Conservation (phyloP, 2,329 filamentous ascomycete species). For the Alternaria hordeiaustralica region DNA sequence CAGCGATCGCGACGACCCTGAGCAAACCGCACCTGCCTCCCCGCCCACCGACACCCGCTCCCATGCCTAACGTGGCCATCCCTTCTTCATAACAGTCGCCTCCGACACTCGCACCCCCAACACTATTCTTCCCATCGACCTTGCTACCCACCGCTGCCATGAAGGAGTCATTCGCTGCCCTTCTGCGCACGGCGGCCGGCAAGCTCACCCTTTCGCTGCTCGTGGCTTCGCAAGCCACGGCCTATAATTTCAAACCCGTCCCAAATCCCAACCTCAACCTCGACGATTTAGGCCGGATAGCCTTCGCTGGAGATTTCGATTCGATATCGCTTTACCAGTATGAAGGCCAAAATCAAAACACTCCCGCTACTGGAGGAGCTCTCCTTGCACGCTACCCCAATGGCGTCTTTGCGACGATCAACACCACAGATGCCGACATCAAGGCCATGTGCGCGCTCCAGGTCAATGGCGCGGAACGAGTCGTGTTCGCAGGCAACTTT, state of each 20-base stretch:
- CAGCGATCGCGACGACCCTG: constrained; percentile 12
- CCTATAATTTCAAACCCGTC: constrained; percentile 63
- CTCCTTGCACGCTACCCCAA: constrained; percentile 85
- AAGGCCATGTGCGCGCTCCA: constrained; percentile 85
- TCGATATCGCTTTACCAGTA: constrained; percentile 91
- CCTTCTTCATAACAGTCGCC: constrained; percentile 15
- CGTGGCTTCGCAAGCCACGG: constrained; percentile 36
- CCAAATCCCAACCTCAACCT: constrained; percentile 79
- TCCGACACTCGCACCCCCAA: constrained; percentile 12
- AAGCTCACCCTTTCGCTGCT: constrained; percentile 46
- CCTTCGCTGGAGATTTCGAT: constrained; percentile 86
- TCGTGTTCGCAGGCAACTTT: constrained; percentile 93
- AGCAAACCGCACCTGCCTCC: constrained; percentile 11
- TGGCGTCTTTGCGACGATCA: constrained; percentile 77
- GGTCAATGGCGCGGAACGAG: constrained; percentile 71
- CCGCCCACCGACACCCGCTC: constrained; percentile 6
- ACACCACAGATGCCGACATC: constrained; percentile 82
- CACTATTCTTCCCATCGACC: constrained; percentile 30
- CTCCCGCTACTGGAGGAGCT: constrained; percentile 74
- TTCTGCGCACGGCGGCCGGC: constrained; percentile 47
- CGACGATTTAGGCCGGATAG: constrained; percentile 78
- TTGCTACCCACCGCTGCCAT: constrained; percentile 39
- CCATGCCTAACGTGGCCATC: constrained; percentile 26
- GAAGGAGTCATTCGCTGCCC: constrained; percentile 47
- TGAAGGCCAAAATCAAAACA: constrained; percentile 75